Evolutionary conservation across 768 basidiomycete species (phyloP).

Genomic region (Fomitopsis pulvina): DNA sequence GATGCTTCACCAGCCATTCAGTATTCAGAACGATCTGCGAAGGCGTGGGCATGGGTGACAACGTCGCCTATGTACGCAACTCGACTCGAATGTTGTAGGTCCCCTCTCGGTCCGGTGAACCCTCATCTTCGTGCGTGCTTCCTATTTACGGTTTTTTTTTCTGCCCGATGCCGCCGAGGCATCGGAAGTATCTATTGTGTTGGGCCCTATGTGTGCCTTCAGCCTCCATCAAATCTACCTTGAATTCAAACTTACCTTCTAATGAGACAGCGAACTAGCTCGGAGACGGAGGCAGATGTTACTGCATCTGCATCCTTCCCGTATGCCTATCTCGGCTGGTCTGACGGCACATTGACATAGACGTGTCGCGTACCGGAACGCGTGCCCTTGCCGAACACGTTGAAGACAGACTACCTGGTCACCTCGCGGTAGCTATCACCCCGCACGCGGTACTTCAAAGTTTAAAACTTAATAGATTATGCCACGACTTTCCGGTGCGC

Average conservation of each 20-base stretch:
- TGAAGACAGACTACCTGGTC: slow-evolving; percentile 2
- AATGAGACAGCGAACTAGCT: neutral
- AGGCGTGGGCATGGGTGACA: too few relatives aligned
- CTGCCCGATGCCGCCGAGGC: too few relatives aligned
- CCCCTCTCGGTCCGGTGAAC: too few relatives aligned
- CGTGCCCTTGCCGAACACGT: slow-evolving; percentile 4
- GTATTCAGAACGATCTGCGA: too few relatives aligned
- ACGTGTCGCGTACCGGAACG: neutral
- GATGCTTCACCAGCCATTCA: too few relatives aligned
- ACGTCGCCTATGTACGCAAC: too few relatives aligned
- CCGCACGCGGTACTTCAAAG: neutral
- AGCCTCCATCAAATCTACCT: neutral
- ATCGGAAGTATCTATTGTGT: neutral
- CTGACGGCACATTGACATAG: neutral
- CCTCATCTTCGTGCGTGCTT: too few relatives aligned
- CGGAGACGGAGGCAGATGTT: neutral
- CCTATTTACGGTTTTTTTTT: too few relatives aligned
- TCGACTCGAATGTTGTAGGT: too few relatives aligned
- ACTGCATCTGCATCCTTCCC: neutral
- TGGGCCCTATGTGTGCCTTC: neutral
- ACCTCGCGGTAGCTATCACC: neutral
- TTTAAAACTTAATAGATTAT: neutral
- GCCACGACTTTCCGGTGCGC: neutral
- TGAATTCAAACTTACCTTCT: too few relatives aligned
- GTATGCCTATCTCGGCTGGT: neutral